Conservation (phyloP, 306 rosid species). For the Elaeagnus macrophylla region DNA sequence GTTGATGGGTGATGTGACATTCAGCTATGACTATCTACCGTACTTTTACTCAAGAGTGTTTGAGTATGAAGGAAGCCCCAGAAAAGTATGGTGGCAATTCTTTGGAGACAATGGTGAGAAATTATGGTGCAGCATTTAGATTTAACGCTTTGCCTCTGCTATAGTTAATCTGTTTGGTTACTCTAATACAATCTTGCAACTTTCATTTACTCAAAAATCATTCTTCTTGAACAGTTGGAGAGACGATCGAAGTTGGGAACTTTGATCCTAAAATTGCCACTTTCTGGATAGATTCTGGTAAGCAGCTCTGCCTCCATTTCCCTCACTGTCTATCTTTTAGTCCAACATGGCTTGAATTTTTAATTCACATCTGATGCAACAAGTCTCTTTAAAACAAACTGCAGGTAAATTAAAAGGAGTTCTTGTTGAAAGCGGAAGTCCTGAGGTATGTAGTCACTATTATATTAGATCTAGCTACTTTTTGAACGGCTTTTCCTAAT, state of each 20-base stretch:
- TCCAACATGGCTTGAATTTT: neutral
- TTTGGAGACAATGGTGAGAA: slow-evolving; percentile 75
- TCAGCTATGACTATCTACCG: slow-evolving; percentile 91
- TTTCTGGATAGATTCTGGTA: slow-evolving; percentile 93
- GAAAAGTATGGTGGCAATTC: slow-evolving; percentile 97
- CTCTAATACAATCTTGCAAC: neutral
- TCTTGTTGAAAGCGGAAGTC: slow-evolving; percentile 83
- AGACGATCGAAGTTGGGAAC: slow-evolving; percentile 80
- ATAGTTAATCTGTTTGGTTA: neutral
- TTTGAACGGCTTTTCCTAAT: neutral
- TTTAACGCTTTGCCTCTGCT: neutral
- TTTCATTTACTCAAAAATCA: slow-evolving; percentile 3
- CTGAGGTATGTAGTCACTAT: slow-evolving; percentile 45
- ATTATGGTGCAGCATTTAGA: neutral
- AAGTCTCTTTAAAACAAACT: slow-evolving; percentile 6
- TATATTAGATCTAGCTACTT: neutral
- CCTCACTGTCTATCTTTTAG: slow-evolving; percentile 1
- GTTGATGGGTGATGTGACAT: slow-evolving; percentile 11
- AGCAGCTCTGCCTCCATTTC: slow-evolving; percentile 3
- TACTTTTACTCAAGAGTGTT: slow-evolving; percentile 87
- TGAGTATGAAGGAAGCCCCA: slow-evolving; percentile 82
- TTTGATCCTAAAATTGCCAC: slow-evolving; percentile 91
- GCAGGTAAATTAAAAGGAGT: slow-evolving; percentile 89
- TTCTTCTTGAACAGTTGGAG: slow-evolving; percentile 59
- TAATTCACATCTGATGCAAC: neutral